These are phyloP conservation scores for Spiromastix sp. DNA, from an alignment of 2,329 filamentous ascomycete species.

Conservation along the genomic window DNA sequence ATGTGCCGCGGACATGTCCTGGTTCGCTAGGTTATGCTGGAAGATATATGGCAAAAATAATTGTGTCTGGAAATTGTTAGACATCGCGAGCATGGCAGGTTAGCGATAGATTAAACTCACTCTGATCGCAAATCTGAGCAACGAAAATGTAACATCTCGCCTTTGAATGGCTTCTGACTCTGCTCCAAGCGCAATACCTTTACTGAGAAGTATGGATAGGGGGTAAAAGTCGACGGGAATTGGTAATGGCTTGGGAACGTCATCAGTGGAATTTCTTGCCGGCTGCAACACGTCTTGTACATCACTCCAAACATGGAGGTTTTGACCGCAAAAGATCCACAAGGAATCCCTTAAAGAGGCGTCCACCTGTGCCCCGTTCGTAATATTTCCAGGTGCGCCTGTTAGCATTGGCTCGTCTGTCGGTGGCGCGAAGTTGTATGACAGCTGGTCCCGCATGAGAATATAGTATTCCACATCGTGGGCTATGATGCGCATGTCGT, in stretches of 20 bases:
- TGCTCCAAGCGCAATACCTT: conserved; percentile 80
- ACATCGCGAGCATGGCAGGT: conserved; percentile 1
- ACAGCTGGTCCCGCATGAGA: conserved; percentile 74
- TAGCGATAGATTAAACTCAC: conserved; percentile 42
- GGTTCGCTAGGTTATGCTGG: conserved; percentile 63
- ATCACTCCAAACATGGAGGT: conserved; percentile 81
- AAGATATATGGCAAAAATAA: conserved; percentile 85
- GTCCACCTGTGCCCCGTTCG: conserved; percentile 34
- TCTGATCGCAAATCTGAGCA: conserved; percentile 65
- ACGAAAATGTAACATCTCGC: conserved; percentile 81
- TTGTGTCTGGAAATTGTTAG: conserved; percentile 55
- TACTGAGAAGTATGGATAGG: conserved; percentile 73
- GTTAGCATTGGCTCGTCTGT: conserved; percentile 42
- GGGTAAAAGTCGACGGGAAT: conserved; percentile 94
- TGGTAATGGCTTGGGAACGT: conserved; percentile 63
- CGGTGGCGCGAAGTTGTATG: conserved; percentile 36
- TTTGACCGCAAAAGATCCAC: conserved; percentile 85
- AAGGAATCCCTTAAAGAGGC: conserved; percentile 70
- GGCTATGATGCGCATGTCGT: conserved; percentile 94
- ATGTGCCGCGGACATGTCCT: conserved; percentile 70
- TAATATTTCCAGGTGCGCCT: conserved; percentile 30
- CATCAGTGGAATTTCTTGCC: conserved; percentile 46
- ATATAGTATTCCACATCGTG: conserved; percentile 95
- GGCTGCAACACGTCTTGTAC: conserved; percentile 72
- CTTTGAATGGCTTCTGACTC: conserved; percentile 91